Evolutionary conservation across 257 asterid species (phyloP).

Genomic region (Nemophila menziesii): DNA sequence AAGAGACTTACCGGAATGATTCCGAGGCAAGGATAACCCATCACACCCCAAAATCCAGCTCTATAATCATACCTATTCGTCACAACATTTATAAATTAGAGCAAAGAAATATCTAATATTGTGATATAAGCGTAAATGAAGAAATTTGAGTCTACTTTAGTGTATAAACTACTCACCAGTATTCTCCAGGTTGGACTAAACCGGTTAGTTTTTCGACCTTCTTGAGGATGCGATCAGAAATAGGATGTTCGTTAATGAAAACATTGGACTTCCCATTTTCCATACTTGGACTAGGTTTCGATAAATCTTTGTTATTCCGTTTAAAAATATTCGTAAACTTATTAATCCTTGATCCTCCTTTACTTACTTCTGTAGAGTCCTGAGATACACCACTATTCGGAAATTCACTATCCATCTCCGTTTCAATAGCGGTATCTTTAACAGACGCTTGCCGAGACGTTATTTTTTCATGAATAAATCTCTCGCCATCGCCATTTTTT

Average conservation of each 20-base stretch:
- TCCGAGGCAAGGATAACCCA: constrained; percentile 87
- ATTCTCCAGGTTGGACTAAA: constrained; percentile 77
- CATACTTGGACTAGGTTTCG: constrained; percentile 35
- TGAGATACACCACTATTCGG: constrained; percentile 41
- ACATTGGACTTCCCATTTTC: constrained; percentile 46
- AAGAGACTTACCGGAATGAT: constrained; percentile 65
- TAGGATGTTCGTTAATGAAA: constrained; percentile 54
- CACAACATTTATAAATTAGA: constrained; percentile 2
- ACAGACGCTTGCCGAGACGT: constrained; percentile 45
- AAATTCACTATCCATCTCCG: constrained; percentile 61
- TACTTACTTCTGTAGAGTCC: constrained; percentile 42
- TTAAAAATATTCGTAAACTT: constrained; percentile 55
- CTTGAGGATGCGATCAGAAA: constrained; percentile 59
- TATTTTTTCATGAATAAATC: constrained; percentile 23
- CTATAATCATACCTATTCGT: constrained; percentile 60
- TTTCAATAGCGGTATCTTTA: constrained; percentile 36
- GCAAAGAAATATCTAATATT: neutral
- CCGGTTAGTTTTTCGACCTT: constrained; percentile 92
- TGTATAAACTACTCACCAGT: constrained; percentile 52
- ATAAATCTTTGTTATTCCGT: constrained; percentile 55
- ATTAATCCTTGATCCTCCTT: constrained; percentile 36
- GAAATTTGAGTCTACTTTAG: neutral
- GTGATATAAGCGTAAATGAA: neutral
- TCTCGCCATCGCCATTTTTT: constrained; percentile 36
- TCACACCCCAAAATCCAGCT: constrained; percentile 99